A percentile compares a stretch with the other conserved stretches of the same genome.
Conservation (phyloP, 257 asterid species). For the Eustoma russellianum region DNA sequence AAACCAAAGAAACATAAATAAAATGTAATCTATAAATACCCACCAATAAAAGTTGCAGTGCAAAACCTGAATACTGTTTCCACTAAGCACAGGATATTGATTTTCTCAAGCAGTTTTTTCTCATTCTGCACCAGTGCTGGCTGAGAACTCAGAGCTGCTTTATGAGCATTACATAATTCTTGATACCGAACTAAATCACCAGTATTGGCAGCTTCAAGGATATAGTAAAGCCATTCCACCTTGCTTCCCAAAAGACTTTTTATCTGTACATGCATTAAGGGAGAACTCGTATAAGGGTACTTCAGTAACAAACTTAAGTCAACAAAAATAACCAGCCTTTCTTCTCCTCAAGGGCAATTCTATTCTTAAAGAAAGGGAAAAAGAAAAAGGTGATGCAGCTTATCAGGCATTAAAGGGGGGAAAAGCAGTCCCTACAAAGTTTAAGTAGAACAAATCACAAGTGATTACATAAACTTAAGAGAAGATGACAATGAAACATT, state of each 20-base stretch:
- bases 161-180: slow-evolving; percentile 67
- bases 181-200: slow-evolving; percentile 79
- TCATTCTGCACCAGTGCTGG: slow-evolving; percentile 87
- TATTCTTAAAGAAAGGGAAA: too few species aligned
- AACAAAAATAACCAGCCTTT: too few species aligned
- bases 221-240: slow-evolving; percentile 80
- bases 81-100: slow-evolving; percentile 91
- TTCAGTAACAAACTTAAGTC: too few species aligned
- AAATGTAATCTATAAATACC: not conserved
- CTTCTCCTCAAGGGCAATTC: too few species aligned
- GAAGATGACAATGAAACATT: too few species aligned
- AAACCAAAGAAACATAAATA: not conserved
- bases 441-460: too few species aligned
- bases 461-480: too few species aligned
- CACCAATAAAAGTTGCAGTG: not conserved
- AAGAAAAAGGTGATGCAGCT: too few species aligned
- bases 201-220: slow-evolving; percentile 77
- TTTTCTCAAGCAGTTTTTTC: slow-evolving; percentile 83
- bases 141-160: slow-evolving; percentile 69
- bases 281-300: too few species aligned
- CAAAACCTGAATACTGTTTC: slow-evolving; percentile 79
- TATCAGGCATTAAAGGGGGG: too few species aligned
- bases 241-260: slow-evolving; percentile 75
- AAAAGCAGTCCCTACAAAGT: too few species aligned
- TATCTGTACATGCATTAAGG: slow-evolving; percentile 33